phyloP scores from a whole-genome alignment of 2,329 filamentous ascomycete genomes.

The Ophiosphaerella herpotricha region DNA sequence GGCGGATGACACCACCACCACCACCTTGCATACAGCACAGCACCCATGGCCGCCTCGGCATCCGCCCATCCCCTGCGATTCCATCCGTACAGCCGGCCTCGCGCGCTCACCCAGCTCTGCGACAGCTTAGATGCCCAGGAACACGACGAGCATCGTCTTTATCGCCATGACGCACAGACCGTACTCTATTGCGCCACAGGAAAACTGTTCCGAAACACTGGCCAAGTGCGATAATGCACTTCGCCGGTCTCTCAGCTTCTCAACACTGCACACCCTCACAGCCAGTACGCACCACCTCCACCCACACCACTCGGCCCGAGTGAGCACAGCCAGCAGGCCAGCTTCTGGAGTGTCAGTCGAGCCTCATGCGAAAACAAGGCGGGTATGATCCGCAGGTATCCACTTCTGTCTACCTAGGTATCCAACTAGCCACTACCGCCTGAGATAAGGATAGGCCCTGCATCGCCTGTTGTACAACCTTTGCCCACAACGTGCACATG shows the following conservation, averaged over 20 bases:
- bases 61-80: too few species aligned
- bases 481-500: neutral
- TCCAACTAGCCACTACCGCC: too few species aligned
- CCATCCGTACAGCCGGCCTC: too few species aligned
- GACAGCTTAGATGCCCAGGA: too few species aligned
- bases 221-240: conserved; percentile 6
- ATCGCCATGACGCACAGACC: neutral
- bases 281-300: neutral
- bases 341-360: conserved; percentile 1
- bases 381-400: neutral
- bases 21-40: too few species aligned
- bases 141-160: neutral
- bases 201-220: conserved; percentile 2
- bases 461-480: neutral
- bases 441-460: too few species aligned
- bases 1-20: conserved; percentile 15
- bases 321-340: neutral
- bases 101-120: too few species aligned
- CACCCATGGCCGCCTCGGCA: too few species aligned
- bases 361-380: conserved; percentile 1
- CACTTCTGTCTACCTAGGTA: neutral
- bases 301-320: neutral
- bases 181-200: conserved; percentile 1
- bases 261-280: too few species aligned
- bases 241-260: conserved; percentile 1